Evolutionary conservation across 2,329 filamentous ascomycete genomes (phyloP).

Genomic region (Microdochium nivale): DNA sequence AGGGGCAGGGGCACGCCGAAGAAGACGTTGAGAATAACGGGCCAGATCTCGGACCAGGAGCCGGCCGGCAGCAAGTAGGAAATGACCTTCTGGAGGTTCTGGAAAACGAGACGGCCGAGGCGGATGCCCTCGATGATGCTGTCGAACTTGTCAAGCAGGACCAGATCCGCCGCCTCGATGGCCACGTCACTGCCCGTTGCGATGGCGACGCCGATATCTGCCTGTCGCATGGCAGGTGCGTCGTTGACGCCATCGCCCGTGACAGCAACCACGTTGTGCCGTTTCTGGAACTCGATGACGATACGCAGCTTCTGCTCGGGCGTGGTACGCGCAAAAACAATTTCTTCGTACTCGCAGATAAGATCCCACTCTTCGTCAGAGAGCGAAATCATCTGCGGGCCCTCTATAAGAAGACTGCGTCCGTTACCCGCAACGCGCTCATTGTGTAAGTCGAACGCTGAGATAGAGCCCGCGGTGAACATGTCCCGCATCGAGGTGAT

Average conservation of each 20-base stretch:
- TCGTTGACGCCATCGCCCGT: slow-evolving; percentile 70
- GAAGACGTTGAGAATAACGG: slow-evolving; percentile 46
- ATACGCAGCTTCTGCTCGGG: slow-evolving; percentile 65
- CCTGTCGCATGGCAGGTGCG: slow-evolving; percentile 52
- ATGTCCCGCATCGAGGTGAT: neutral
- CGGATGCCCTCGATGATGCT: slow-evolving; percentile 59
- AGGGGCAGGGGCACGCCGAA: slow-evolving; percentile 43
- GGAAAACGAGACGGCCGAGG: slow-evolving; percentile 29
- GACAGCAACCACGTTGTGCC: slow-evolving; percentile 55
- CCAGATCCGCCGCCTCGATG: slow-evolving; percentile 55
- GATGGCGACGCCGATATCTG: slow-evolving; percentile 61
- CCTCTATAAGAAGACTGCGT: slow-evolving; percentile 31
- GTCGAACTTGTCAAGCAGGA: slow-evolving; percentile 63
- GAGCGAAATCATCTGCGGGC: slow-evolving; percentile 48
- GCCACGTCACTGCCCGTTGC: slow-evolving; percentile 57
- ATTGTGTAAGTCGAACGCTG: slow-evolving; percentile 7
- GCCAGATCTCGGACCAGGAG: slow-evolving; percentile 48
- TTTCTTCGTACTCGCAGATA: slow-evolving; percentile 42
- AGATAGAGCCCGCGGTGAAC: neutral
- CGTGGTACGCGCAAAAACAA: slow-evolving; percentile 61
- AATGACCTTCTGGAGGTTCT: slow-evolving; percentile 32
- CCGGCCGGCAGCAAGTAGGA: slow-evolving; percentile 40
- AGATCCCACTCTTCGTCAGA: slow-evolving; percentile 36
- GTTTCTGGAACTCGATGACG: slow-evolving; percentile 45
- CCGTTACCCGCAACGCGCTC: slow-evolving; percentile 10